Base-by-base conservation (phyloP, 208 protist genomes). In the Acanthamoeba healyi region DNA sequence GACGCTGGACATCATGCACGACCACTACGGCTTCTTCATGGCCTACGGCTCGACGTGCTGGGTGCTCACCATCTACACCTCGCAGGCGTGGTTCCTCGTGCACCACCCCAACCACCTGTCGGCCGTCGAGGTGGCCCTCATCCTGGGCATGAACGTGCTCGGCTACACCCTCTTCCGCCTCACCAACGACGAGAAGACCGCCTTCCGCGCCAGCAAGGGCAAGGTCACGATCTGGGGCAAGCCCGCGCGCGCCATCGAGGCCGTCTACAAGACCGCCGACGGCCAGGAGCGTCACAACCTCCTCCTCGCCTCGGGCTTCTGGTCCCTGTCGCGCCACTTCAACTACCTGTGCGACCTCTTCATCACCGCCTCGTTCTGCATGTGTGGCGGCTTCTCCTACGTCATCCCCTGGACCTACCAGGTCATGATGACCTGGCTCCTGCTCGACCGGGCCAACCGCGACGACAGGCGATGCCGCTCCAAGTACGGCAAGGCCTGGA, bases 1-100 rank as follows among this genome's bases (percentile, higher is more conserved):
- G n/a, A 99, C 99, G 95, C 98, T 99, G 97, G 99, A 99, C 96
- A 99, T 99, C 74, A 98, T 98, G 49, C 95, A 96, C 38, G 99
- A 99, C 79, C 98, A 98, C 58, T 99, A 99, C 90, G 99, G 99
- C 38, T 99, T 98, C 87, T 99, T 99, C 98, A 96, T 99, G 29
- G 98, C 97, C 95, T 99, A 98, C 82, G 98, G 99, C 56, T 98
- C 99, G 95, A 95, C 99, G 6, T 94, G 95, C 0, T 99, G 98
- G 98, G 97, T 99, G 19, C 98, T 98, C 22, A 99, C 99, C 94
- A 98, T 97, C 15, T 99, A 99, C 96, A 98, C 98, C 9, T 96
- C 99, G 42, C 98, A 99, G 95, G 97, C 97, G n/a, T 98, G 97
- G 94, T 99, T 98, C 94, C 96, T 98, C 19, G 95, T 96, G 24